Base-by-base conservation (phyloP, 306 rosid species). In the Citrullus mucosospermus region DNA sequence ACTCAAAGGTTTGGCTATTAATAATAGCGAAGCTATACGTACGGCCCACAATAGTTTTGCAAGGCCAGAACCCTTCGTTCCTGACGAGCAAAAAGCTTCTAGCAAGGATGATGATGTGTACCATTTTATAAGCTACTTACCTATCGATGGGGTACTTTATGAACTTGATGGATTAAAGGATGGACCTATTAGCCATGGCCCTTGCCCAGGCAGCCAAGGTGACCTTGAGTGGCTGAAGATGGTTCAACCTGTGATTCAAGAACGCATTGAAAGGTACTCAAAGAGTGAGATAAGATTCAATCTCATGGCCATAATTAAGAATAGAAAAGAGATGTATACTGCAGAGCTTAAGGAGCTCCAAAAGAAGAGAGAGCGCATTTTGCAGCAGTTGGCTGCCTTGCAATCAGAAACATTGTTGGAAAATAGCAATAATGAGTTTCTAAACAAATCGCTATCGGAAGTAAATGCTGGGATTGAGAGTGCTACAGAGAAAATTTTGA, bases 91-190 rank as follows among this genome's bases (percentile, higher is more conserved):
- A 84, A 96, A 92, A 88, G 80, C 88, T 63, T 89, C 97, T 61
- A 85, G 86, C 43, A 92, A 92, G 87, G 99, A 96, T 68, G 99
- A 96, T 22, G 96, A 96, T 48, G 91, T 96, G 78, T 96, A 91
- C 83, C 99, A 96, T 81, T 96, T 96, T 86, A 92, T 96, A 83
- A 96, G 99, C 86, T 96, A 96, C 81, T 77, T 96, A 78, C 97
- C 99, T 8, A 91, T 92, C 77, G 98, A 92, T 54, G 99, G 99
- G 36, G 88, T 91, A 36, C 85, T 96, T 39, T 96, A 96, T 80
- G 99, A 96, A 86, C 99, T 96, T 62, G 99, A 96, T 78, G 99
- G 99, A 68, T 83, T 96, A 75, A 96, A 96, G 90, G 99, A 91
- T 72, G 99, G 99, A 78, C 99, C 99, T 56, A 88, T 96, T 73